Evolutionary conservation across 2,329 filamentous ascomycete species (phyloP), one percentile per base, ranked within the genome.

Genomic region (Colletotrichum limetticola): DNA sequence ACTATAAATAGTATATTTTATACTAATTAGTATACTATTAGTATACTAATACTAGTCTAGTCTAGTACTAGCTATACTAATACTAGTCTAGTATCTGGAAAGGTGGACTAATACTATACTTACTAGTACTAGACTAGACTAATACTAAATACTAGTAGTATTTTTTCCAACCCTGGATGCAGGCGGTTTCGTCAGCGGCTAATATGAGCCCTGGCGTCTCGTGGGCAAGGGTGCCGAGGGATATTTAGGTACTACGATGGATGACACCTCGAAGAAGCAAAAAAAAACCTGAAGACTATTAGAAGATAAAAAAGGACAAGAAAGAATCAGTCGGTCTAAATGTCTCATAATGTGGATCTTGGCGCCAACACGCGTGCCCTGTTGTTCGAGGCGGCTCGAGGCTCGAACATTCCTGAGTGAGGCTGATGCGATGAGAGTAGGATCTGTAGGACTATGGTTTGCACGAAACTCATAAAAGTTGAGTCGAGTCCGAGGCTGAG

Each of bases 401-500:
- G 57, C n/a, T 24, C 57, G 16, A 62, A 62, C 42, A 62, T 52
- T 32, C 42, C 42, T 53, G 46, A 22, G 60, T 14, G 61, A 53
- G 46, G 22, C 42, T 19, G 42, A 52, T 19, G 42, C 2, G 52
- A 55, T 8, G 6, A 12, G 52, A 11, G 42, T 42, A 14, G n/a
- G 14, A 16, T 35, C 8, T 26, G 35, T 24, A 42, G 42, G 22
- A 19, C 57, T 26, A 24, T 24, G 26, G 22, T 60, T 60, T 9
- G 8, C 57, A 16, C 57, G 35, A 60, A 26, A 60, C 32, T 22
- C 60, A 30, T 32, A 19, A 35, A 32, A 32, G 60, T 24, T 24
- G 60, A 63, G 61, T 37, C n/a, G 46, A 26, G 61, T 55, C 46
- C 59, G 59, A 55, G 30, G 22, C 49, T 37, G 30, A 64, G 61